Evolutionary conservation across 257 asterid genomes (phyloP), one percentile per base, ranked within the genome.

Genomic region (Nyctanthes arbortristis): DNA sequence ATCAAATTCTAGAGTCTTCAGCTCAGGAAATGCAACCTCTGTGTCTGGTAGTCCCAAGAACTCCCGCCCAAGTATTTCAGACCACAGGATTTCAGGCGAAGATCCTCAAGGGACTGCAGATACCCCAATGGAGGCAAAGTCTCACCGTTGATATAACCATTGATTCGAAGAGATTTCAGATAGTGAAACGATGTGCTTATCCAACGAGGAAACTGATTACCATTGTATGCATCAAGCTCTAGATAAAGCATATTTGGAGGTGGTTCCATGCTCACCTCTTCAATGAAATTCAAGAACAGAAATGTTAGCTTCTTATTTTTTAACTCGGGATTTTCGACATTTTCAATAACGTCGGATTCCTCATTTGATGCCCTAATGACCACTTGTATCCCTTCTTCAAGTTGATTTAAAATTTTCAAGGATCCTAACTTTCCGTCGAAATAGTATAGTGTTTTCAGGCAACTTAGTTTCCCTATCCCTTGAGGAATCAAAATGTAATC

Each of bases 331-430:
- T 24, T 47, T 35, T 13, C 28, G 16, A n/a, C n/a, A n/a, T 49
- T 47, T 10, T 68, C 34, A 5, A 6, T 14, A 20, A 20, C 67
- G 8, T 33, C 52, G 3, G 11, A 27, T 62, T 58, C 37, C 16
- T 28, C 8, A 2, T 25, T 3, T n/a, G 12, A 12, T 5, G 9
- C 57, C 24, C 0, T 2, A 20, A 35, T 20, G 4, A 10, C 0
- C 0, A 68, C 14, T 0, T 1, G 4, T 4, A 73, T 40, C n/a
- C 5, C 5, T 8, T 3, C 14, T 39, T 39, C n/a, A 20, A 68
- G 75, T 5, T 63, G 29, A 58, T 75, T 52, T 28, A 75, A 22
- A 18, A 40, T 2, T 6, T 47, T 56, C 62, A 75, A 29, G n/a
- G 6, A 18, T 62, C 33, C 49, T 9, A 56, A 55, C 25, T 57